Percentiles rank a stretch among this genome's conserved stretches.
phyloP scores from a whole-genome alignment of 2,329 filamentous ascomycete genomes.

The Stenocarpella maydis region DNA sequence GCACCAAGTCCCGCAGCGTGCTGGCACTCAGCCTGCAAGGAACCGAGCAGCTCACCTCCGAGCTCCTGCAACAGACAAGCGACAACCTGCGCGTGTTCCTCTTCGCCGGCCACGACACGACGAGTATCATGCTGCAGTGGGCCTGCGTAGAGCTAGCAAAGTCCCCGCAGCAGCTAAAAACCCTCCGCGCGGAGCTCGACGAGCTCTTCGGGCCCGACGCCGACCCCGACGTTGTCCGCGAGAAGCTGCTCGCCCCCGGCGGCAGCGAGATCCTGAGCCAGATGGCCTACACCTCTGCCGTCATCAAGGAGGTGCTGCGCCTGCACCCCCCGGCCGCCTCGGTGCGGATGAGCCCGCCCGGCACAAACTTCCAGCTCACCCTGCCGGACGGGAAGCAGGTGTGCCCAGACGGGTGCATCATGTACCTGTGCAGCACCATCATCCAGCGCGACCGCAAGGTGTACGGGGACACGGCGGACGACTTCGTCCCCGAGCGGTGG shows the following conservation, averaged over 20 bases:
- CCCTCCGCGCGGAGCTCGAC: constrained; percentile 48
- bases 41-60: constrained; percentile 40
- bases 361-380: constrained; percentile 42
- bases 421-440: constrained; percentile 46
- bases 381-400: constrained; percentile 41
- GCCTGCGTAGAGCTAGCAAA: constrained; percentile 48
- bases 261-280: constrained; percentile 44
- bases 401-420: constrained; percentile 46
- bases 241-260: constrained; percentile 40
- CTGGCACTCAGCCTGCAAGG: constrained; percentile 46
- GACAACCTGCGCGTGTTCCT: constrained; percentile 51
- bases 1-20: constrained; percentile 41
- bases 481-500: constrained; percentile 53
- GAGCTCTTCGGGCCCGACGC: constrained; percentile 45
- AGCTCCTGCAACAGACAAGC: constrained; percentile 43
- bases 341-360: constrained; percentile 41
- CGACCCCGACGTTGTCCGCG: constrained; percentile 40
- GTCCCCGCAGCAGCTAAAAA: constrained; percentile 41
- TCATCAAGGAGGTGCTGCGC: constrained; percentile 33
- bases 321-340: constrained; percentile 41
- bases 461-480: constrained; percentile 47
- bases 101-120: constrained; percentile 53
- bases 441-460: constrained; percentile 47
- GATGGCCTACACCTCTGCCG: constrained; percentile 40
- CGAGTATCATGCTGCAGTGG: constrained; percentile 48